Conservation (phyloP, 148 eudicot species). For the Silene latifolia region DNA sequence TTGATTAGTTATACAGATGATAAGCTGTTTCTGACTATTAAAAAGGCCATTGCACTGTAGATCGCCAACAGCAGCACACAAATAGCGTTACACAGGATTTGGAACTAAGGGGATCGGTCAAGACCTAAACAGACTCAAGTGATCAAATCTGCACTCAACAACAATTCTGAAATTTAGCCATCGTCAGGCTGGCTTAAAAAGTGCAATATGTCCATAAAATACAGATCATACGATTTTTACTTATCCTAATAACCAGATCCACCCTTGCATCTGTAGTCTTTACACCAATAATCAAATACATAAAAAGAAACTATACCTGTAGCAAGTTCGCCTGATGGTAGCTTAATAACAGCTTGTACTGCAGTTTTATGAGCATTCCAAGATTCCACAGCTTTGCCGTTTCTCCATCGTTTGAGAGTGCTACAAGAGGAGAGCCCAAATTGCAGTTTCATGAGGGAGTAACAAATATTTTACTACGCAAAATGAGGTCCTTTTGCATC, state of each 20-base stretch:
- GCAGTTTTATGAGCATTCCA: constrained; percentile 82
- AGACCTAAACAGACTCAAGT: background rate
- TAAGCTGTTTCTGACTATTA: background rate
- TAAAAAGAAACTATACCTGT: constrained; percentile 46
- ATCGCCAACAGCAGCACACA: background rate
- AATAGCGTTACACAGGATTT: background rate
- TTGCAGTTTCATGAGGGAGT: background rate
- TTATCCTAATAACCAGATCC: background rate
- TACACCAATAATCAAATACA: background rate
- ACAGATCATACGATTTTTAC: background rate
- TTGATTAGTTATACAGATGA: background rate
- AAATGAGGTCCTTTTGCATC: no score
- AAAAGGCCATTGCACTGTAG: background rate
- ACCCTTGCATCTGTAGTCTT: background rate
- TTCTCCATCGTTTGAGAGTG: constrained; percentile 84
- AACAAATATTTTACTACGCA: background rate
- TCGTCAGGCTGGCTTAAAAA: background rate
- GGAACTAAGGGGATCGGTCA: background rate
- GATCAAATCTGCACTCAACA: background rate
- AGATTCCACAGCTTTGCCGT: constrained; percentile 60
- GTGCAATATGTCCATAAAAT: constrained; percentile 4
- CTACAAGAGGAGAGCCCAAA: constrained; percentile 34
- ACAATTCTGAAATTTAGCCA: background rate
- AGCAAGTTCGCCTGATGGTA: constrained; percentile 84
- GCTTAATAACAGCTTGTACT: constrained; percentile 71